Base-by-base conservation (phyloP, 768 basidiomycete species). In the Mycena pura region DNA sequence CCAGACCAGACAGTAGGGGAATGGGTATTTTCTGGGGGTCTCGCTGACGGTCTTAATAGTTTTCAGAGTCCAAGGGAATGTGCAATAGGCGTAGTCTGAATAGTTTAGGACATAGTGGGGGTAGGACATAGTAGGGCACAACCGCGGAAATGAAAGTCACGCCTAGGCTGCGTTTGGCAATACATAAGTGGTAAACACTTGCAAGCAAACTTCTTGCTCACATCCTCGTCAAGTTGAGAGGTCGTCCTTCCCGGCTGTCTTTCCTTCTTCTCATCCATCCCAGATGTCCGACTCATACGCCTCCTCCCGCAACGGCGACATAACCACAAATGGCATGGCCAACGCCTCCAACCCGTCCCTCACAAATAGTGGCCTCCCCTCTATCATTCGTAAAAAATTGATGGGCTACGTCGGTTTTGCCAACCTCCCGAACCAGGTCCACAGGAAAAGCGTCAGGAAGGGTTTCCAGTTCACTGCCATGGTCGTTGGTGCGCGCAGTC, bases 401-500 rank as follows among this genome's bases (percentile, higher is more conserved):
- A 93, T 91, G 86, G 93, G 94, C 70, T 96, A 94, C 74, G 94
- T 96, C 61, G 94, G 94, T 50, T 96, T 99, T 73, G 94, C 96
- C 73, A 99, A 97, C 77, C 85, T 99, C 49, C 97, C 97, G 48
- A 99, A 99, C 85, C 97, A 99, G 78, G 96, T 99, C 43, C 97
- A 99, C 80, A 90, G 97, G 78, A 94, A 97, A 82, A 96, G 95
- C 70, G 92, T 97, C 46, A 86, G 95, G 82, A 98, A 95, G 79
- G 96, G 97, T 43, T 99, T 99, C 84, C 94, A 99, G 77, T 99
- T 99, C 81, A 96, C 95, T 54, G 84, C 89, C 67, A 99, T 99
- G 97, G 96, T 99, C 64, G 96, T 99, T 73, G 96, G 96, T 96
- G 68, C 71, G 95, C n/a, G n/a, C 89, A 39, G 43, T 63, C 66